Percentiles rank a stretch among this genome's conserved stretches.
Conservation (phyloP, 2,329 filamentous ascomycete genomes). For the Colletotrichum sp. region DNA sequence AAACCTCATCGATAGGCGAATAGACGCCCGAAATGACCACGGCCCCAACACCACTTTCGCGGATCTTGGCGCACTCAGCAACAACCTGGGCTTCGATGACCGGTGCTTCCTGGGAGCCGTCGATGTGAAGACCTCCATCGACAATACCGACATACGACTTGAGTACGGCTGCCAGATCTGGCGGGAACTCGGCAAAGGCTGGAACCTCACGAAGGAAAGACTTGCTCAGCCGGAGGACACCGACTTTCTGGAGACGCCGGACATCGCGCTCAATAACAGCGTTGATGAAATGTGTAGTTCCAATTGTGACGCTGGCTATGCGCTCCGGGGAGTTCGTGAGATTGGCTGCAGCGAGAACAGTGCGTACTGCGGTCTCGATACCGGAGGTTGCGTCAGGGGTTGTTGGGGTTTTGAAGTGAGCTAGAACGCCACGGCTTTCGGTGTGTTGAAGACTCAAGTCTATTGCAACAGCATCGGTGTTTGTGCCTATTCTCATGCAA, state of each 20-base stretch:
- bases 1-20: constrained; percentile 53
- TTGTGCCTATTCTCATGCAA: constrained; percentile 39
- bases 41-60: constrained; percentile 46
- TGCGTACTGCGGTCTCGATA: constrained; percentile 48
- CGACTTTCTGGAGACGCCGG: constrained; percentile 52
- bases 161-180: constrained; percentile 51
- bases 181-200: constrained; percentile 59
- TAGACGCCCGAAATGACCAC: constrained; percentile 57
- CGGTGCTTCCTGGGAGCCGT: constrained; percentile 50
- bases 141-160: constrained; percentile 50
- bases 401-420: constrained; percentile 55
- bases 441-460: constrained; percentile 38
- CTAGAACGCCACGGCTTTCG: constrained; percentile 46
- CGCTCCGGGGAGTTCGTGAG: constrained; percentile 33
- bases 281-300: constrained; percentile 65
- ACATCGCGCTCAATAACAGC: constrained; percentile 60
- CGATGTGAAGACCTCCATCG: constrained; percentile 57
- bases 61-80: constrained; percentile 42
- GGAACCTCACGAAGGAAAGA: constrained; percentile 56
- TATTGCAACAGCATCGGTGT: constrained; percentile 58
- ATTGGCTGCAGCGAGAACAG: constrained; percentile 42
- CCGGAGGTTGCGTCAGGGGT: constrained; percentile 52
- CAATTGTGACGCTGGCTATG: constrained; percentile 56
- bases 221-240: constrained; percentile 58
- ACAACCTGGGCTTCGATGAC: constrained; percentile 29